Conservation (phyloP, 1,139 yeast species). For the Arxiozyma heterogenica region DNA sequence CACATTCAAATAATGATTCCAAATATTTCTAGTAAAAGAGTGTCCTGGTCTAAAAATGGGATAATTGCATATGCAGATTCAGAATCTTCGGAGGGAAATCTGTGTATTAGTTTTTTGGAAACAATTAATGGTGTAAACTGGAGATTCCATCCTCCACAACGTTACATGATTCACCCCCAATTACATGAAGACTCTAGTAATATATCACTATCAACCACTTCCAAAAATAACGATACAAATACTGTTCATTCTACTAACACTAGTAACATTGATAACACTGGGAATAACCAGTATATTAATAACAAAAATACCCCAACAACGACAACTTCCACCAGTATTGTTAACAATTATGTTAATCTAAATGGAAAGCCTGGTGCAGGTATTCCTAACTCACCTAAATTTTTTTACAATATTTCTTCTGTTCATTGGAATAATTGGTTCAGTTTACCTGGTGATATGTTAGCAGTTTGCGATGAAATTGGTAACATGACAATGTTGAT, state of each 20-base stretch:
- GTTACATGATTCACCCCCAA: constrained; percentile 28
- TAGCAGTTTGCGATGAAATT: constrained; percentile 30
- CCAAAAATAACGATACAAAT: neutral
- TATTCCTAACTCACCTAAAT: constrained; percentile 13
- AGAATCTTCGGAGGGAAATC: constrained; percentile 23
- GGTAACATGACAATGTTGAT: constrained; percentile 30
- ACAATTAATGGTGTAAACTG: constrained; percentile 31
- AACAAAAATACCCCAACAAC: constrained; percentile 9
- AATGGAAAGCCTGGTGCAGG: constrained; percentile 7
- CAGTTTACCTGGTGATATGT: constrained; percentile 29
- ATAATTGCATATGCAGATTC: constrained; percentile 29
- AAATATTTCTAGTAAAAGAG: constrained; percentile 2
- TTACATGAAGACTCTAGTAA: constrained; percentile 18
- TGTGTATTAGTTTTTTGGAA: constrained; percentile 29
- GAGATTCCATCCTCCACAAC: constrained; percentile 30
- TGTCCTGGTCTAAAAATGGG: constrained; percentile 32
- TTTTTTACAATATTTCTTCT: constrained; percentile 24
- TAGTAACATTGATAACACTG: neutral
- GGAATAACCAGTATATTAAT: constrained; percentile 1
- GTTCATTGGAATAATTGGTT: constrained; percentile 32
- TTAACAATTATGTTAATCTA: constrained; percentile 1
- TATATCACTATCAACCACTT: neutral
- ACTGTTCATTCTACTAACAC: neutral
- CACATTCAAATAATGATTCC: neutral
- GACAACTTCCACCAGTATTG: constrained; percentile 6